phyloP scores from a whole-genome alignment of 768 basidiomycete species.

The Boletus barrowsii region DNA sequence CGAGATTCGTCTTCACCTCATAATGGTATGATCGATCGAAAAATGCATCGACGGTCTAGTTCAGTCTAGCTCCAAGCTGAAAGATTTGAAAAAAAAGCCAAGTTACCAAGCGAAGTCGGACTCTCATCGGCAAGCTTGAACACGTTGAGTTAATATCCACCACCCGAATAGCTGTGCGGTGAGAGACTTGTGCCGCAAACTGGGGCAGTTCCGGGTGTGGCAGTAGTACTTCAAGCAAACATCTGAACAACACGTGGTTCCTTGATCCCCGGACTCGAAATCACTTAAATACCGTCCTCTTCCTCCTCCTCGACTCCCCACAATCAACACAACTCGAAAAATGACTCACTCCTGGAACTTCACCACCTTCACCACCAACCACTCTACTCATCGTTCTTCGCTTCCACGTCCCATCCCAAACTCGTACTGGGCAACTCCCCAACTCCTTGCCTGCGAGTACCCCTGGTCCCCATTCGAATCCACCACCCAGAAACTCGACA shows the following conservation, averaged over 20 bases:
- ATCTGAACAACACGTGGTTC: no score
- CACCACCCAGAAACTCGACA: conserved; percentile 67
- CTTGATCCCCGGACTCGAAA: conserved; percentile 1
- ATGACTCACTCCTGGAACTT: conserved; percentile 6
- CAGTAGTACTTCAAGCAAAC: not conserved
- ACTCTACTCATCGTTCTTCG: conserved; percentile 10
- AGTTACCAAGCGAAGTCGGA: not conserved
- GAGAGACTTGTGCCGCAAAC: conserved; percentile 3
- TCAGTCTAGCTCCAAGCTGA: conserved; percentile 1
- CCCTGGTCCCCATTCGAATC: conserved; percentile 63
- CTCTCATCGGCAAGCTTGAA: not conserved
- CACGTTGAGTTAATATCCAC: conserved; percentile 1
- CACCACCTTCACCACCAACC: conserved; percentile 11
- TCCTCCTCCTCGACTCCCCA: not conserved
- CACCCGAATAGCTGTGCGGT: conserved; percentile 9
- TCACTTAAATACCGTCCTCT: conserved; percentile 13
- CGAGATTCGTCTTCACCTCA: conserved; percentile 25
- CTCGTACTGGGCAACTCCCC: conserved; percentile 77
- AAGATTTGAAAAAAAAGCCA: not conserved
- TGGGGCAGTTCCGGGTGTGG: conserved; percentile 11
- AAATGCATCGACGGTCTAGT: conserved; percentile 2
- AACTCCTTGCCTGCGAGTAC: conserved; percentile 77
- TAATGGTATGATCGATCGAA: conserved; percentile 14
- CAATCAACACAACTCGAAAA: conserved; percentile 2
- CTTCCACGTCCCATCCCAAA: conserved; percentile 65